Evolutionary conservation across 306 rosid genomes (phyloP).

Genomic region (Chamaecrista fasciculata): DNA sequence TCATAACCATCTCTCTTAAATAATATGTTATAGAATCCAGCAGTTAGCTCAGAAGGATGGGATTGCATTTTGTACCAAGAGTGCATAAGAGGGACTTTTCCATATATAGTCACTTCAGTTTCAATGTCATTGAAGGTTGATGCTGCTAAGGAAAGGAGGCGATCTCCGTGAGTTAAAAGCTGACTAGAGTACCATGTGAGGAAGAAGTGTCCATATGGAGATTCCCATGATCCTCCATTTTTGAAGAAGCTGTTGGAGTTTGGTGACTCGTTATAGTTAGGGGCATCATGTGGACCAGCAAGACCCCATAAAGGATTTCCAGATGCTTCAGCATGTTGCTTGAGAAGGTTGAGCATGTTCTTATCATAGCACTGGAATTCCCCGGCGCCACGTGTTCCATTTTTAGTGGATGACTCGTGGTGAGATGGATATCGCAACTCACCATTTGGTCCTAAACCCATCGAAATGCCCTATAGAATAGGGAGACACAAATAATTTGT

Average conservation of each 20-base stretch:
- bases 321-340: constrained; percentile 65
- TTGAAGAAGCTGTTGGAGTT: constrained; percentile 55
- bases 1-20: constrained; percentile 59
- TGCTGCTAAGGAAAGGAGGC: constrained; percentile 61
- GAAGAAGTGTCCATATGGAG: constrained; percentile 78
- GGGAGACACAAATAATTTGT: constrained; percentile 20
- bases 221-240: constrained; percentile 82
- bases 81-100: constrained; percentile 67
- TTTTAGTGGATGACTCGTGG: constrained; percentile 26
- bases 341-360: constrained; percentile 68
- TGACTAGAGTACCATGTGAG: constrained; percentile 87
- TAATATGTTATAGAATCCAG: constrained; percentile 74
- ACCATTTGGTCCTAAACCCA: constrained; percentile 90
- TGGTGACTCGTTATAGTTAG: constrained; percentile 56
- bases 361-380: constrained; percentile 89
- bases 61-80: constrained; percentile 73
- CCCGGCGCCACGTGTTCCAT: constrained; percentile 49
- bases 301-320: constrained; percentile 88
- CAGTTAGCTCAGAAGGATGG: constrained; percentile 71
- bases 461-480: constrained; percentile 67
- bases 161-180: constrained; percentile 63
- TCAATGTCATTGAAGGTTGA: constrained; percentile 50
- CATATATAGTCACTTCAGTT: constrained; percentile 42
- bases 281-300: constrained; percentile 88
- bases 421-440: constrained; percentile 91